These are phyloP conservation scores for Cymodocea nodosa DNA, from an alignment of 116 monocot genomes.

Conservation along the genomic window DNA sequence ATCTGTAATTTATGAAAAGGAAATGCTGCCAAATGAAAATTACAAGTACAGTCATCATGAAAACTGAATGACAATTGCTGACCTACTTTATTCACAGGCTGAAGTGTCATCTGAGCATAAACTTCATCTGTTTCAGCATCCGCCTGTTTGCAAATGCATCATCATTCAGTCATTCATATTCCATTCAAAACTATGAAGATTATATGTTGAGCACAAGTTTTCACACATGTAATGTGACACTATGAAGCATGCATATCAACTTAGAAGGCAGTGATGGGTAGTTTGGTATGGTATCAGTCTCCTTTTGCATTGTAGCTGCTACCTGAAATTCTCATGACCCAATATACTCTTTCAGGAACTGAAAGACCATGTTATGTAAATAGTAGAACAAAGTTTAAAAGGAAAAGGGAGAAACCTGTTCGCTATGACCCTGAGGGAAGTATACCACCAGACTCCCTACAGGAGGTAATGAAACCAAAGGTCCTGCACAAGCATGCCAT, in stretches of 20 bases:
- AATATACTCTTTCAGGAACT: neutral
- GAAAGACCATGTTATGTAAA: neutral
- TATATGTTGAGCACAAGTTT: neutral
- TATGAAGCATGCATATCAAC: conserved; percentile 50
- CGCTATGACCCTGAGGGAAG: conserved; percentile 78
- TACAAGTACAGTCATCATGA: neutral
- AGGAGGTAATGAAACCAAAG: conserved; percentile 50
- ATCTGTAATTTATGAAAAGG: neutral
- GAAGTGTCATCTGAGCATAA: conserved; percentile 84
- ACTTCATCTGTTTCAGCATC: conserved; percentile 60
- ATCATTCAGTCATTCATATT: neutral
- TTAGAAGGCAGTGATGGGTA: conserved; percentile 66
- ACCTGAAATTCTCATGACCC: conserved; percentile 28
- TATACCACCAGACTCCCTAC: conserved; percentile 65
- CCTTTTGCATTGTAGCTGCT: conserved; percentile 71
- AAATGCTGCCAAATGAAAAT: neutral
- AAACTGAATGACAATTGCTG: conserved; percentile 13
- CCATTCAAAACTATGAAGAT: neutral
- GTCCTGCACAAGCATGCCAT: conserved; percentile 87
- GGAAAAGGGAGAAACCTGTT: conserved; percentile 27
- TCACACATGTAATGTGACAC: conserved; percentile 48
- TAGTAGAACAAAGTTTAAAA: neutral
- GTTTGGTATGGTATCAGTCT: conserved; percentile 48
- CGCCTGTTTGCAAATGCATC: conserved; percentile 27
- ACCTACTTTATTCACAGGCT: conserved; percentile 86